Evolutionary conservation across 2,329 filamentous ascomycete genomes (phyloP), one percentile per base, ranked within the genome.

Genomic region (Immersiporthe knoxdaviesiana): DNA sequence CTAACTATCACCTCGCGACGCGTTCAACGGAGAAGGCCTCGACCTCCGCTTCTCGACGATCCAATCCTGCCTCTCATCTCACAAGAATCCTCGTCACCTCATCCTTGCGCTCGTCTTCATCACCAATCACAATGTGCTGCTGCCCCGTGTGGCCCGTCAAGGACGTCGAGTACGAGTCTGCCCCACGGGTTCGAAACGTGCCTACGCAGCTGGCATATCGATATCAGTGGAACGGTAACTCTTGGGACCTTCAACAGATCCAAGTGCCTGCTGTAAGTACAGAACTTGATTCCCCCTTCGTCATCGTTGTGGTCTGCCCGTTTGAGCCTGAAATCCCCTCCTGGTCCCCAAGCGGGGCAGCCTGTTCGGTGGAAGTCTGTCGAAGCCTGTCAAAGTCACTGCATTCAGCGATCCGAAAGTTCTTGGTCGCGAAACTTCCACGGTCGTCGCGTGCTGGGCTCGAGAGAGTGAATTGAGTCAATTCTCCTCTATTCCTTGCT

Each of bases 121-220:
- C 50, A 47, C 6, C 35, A 32, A 41, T 21, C 74, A 77, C 63
- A 8, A 87, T 88, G 85, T 88, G 85, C 73, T 88, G 85, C 73
- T 78, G n/a, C 81, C 83, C 6, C 86, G 84, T 74, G 87, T 85
- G 76, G 81, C 84, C 0, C 83, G 18, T 82, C 61, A 76, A 78
- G 75, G 83, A 85, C 75, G 70, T 85, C 76, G 79, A 83, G 75
- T 75, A 82, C 70, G 83, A 86, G 70, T 81, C 83, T 41, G 80
- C 67, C 3, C 56, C 70, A 11, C 69, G 83, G 70, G 79, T 81
- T 68, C 76, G 65, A 59, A 67, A 66, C 21, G 79, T 6, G 65
- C 66, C 18, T 52, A 65, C 41, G 30, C 56, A 61, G 44, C 24
- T 21, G 32, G 69, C 67, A 68, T 79, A 75, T 70, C 82, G 83